Conservation (phyloP, 2,329 filamentous ascomycete species). For the Pseudogymnoascus pannorum region DNA sequence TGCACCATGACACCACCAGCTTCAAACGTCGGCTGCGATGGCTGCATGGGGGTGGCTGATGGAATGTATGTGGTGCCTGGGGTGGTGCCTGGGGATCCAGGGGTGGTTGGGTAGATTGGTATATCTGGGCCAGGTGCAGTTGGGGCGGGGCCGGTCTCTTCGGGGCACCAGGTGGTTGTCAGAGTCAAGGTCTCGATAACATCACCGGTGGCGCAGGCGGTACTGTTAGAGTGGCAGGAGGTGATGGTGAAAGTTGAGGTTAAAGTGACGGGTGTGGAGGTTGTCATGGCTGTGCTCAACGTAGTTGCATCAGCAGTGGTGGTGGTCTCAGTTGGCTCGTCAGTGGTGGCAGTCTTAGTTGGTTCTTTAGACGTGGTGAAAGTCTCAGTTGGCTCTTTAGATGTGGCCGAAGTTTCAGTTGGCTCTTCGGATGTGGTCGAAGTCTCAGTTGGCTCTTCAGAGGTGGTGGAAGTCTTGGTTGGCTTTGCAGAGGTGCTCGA, state of each 20-base stretch:
- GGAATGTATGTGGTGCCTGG: neutral
- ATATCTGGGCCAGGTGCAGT: neutral
- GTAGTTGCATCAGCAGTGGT: neutral
- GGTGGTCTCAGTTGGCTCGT: neutral
- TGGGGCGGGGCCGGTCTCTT: neutral
- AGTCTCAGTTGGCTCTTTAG: neutral
- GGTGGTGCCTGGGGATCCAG: neutral
- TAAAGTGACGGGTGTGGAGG: neutral
- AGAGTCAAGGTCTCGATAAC: neutral
- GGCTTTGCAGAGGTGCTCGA: neutral
- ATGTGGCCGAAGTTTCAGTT: neutral
- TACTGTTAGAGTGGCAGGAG: neutral
- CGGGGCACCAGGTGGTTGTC: neutral
- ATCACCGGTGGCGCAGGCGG: neutral
- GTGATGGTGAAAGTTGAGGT: neutral
- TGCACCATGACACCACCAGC: neutral
- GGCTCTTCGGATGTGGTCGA: neutral
- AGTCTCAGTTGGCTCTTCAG: neutral
- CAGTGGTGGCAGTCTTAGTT: neutral
- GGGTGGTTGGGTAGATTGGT: neutral
- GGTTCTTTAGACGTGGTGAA: neutral
- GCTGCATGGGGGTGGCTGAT: neutral
- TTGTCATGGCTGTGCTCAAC: neutral
- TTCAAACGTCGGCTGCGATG: neutral
- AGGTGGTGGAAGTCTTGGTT: neutral